Base-by-base conservation (phyloP, 306 rosid species). In the Begonia peltatifolia region DNA sequence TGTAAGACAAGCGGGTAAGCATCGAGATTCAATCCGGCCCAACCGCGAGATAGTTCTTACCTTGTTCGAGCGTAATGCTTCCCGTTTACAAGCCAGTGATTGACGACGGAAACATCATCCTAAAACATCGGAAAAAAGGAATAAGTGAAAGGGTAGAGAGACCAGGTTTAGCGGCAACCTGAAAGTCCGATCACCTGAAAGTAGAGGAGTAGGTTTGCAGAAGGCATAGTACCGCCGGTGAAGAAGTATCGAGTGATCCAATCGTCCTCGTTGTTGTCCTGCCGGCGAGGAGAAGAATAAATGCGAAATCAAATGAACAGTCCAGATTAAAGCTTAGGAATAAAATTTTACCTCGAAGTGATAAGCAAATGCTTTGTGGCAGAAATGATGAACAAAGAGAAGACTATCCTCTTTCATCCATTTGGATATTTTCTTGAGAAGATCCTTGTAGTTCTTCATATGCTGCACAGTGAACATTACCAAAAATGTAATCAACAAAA, bases 231-330 rank as follows among this genome's bases (percentile, higher is more conserved):
- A 46, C 95, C 97, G 63, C 97, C 97, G 2, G 76, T 53, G 36
- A 89, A 89, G 79, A 89, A 85, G 71, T 83, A 80, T 64, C 87
- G 66, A 12, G 97, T 83, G 50, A 90, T 83, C 95, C 94, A 83
- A 53, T 90, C 97, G 53, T 90, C 97, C 15, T 85, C 97, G 63
- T 62, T 80, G 57, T 66, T 62, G 63, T 85, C 95, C 97, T 90
- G 42, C 12, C 20, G 16, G 53, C 6, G 11, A 50, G 42, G 11
- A 50, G 42, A 22, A 54, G 36, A 38, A 20, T 38, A 59, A 16
- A 35, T 1, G 10, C 25, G 35, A 51, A n/a, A n/a, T 6, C n/a
- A 38, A 48, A 49, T 17, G n/a, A 42, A 10, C 46, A 42, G 15
- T 44, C 30, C 5, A 43, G 14, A 42, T 22, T 14, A 25, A 59